Percentiles rank a stretch among this genome's conserved stretches.
These are phyloP conservation scores for Melanogaster broomeanus DNA, from an alignment of 768 basidiomycete species.

Conservation along the genomic window DNA sequence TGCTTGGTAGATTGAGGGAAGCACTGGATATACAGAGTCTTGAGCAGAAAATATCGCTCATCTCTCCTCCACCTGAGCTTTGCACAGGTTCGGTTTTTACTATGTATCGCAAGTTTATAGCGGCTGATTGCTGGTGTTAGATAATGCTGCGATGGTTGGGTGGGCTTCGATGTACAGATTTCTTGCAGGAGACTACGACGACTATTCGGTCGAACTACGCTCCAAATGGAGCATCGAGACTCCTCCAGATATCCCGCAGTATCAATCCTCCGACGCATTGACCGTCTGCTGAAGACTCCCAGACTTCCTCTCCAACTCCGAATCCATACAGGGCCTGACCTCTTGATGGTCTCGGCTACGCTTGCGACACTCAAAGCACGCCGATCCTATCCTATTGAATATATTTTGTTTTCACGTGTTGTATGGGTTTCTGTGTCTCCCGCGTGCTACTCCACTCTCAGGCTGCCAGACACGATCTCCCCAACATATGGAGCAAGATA, in stretches of 20 bases:
- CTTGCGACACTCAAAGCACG: no score
- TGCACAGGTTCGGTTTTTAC: constrained; percentile 68
- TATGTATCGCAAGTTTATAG: background rate
- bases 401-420: no score
- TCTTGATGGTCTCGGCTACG: no score
- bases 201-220: constrained; percentile 58
- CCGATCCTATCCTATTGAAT: no score
- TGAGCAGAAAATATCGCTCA: constrained; percentile 42
- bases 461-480: no score
- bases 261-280: background rate
- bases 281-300: background rate
- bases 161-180: constrained; percentile 90
- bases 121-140: constrained; percentile 38
- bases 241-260: background rate
- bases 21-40: constrained; percentile 29
- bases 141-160: constrained; percentile 97
- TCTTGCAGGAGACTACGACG: constrained; percentile 56
- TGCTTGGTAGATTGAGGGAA: constrained; percentile 31
- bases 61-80: constrained; percentile 75
- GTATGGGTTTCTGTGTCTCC: no score
- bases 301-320: background rate
- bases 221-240: constrained; percentile 80
- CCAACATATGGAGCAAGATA: no score
- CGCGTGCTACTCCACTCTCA: no score
- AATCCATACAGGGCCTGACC: no score